phyloP scores from a whole-genome alignment of 257 asterid species.

The Mitragyna speciosa region DNA sequence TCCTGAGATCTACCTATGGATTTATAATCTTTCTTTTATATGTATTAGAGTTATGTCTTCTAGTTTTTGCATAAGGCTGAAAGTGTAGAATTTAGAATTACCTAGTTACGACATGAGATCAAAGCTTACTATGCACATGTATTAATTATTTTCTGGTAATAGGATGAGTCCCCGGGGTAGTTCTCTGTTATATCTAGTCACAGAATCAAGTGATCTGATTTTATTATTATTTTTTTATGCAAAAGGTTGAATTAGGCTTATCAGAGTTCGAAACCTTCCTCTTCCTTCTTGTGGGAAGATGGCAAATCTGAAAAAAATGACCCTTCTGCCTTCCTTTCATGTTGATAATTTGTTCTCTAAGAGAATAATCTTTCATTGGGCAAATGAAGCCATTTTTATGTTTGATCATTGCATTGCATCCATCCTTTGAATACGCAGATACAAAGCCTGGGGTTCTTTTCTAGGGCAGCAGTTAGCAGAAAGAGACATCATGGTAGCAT shows the following conservation, averaged over 20 bases:
- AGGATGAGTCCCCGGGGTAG: neutral
- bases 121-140: neutral
- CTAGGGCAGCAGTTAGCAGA: conserved; percentile 88
- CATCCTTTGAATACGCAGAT: conserved; percentile 45
- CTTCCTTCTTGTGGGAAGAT: neutral
- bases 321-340: neutral
- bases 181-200: neutral
- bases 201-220: neutral
- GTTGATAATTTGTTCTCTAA: neutral
- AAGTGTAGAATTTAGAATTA: neutral
- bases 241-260: neutral
- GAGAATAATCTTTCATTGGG: neutral
- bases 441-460: conserved; percentile 98
- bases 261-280: neutral
- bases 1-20: neutral
- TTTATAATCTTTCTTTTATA: neutral
- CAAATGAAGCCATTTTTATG: conserved; percentile 8
- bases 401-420: neutral
- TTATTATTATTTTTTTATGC: neutral
- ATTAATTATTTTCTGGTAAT: neutral
- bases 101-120: neutral
- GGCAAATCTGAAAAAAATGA: neutral
- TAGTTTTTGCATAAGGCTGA: no score
- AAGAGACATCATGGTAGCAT: conserved; percentile 91
- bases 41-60: neutral